Percentiles rank a stretch among this genome's conserved stretches.
These are phyloP conservation scores for Pyrenophora graminea DNA, from an alignment of 2,329 filamentous ascomycete species.

Conservation along the genomic window DNA sequence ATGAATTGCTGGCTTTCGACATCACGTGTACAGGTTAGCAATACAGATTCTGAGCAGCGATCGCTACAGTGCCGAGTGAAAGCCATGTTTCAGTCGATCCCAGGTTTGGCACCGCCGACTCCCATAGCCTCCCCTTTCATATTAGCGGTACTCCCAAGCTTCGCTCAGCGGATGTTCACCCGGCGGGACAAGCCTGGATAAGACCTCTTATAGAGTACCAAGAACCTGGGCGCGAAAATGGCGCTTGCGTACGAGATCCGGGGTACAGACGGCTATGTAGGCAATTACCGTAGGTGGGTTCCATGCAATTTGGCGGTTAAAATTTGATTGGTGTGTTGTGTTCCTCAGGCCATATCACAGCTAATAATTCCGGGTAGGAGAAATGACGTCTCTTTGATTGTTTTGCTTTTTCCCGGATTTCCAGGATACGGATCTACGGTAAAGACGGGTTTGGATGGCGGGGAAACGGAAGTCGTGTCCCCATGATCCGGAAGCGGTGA, in stretches of 20 bases:
- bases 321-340: slow-evolving; percentile 14
- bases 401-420: not conserved
- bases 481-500: slow-evolving; percentile 2
- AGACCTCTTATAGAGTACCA: slow-evolving; percentile 28
- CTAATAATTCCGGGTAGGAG: slow-evolving; percentile 14
- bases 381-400: slow-evolving; percentile 7
- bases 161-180: slow-evolving; percentile 20
- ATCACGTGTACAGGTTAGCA: too few species aligned
- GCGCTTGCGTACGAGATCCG: slow-evolving; percentile 15
- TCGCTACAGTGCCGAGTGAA: too few species aligned
- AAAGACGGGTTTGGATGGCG: not conserved
- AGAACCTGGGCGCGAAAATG: slow-evolving; percentile 18
- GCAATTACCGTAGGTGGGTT: slow-evolving; percentile 2
- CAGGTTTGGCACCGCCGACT: not conserved
- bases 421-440: not conserved
- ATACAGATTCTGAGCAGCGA: too few species aligned
- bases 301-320: slow-evolving; percentile 17
- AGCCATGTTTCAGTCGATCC: slow-evolving; percentile 1
- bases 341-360: slow-evolving; percentile 2
- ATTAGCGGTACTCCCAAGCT: slow-evolving; percentile 20
- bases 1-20: too few species aligned
- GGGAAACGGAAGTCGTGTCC: slow-evolving; percentile 3
- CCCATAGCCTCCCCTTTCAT: slow-evolving; percentile 3
- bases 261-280: slow-evolving; percentile 21
- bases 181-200: slow-evolving; percentile 33